Base-by-base conservation (phyloP, 768 basidiomycete species). In the Lactarius pseudohatsudake region DNA sequence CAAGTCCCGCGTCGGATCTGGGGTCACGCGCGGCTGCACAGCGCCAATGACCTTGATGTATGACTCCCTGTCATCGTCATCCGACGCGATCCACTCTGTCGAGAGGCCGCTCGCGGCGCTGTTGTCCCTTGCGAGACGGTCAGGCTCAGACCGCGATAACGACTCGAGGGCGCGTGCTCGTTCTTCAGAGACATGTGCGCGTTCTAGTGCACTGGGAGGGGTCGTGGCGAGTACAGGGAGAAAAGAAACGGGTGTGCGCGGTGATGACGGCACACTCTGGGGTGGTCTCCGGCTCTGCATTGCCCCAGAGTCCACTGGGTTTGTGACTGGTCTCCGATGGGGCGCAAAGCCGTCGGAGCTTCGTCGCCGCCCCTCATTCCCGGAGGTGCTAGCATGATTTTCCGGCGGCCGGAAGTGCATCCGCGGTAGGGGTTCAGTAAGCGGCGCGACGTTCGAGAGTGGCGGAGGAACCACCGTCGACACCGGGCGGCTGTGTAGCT, bases 81-180 rank as follows among this genome's bases (percentile, higher is more conserved):
- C 67, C n/a, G 57, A 38, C 34, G 55, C 20, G 57, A 70, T 68
- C 69, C 69, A 70, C 43, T 62, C 61, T n/a, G 62, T 64, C 32
- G 61, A 57, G 20, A 64, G 22, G 50, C 43, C 66, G 11, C 60
- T 56, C 4, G 16, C 50, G 4, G 50, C 32, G 67, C 56, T 57
- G 54, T 10, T 22, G 54, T 62, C 50, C 30, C 28, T 32, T 7
- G 11, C 41, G 9, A 43, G 30, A 9, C 22, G 26, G 7, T 34
- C 9, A 2, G 6, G 32, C 32, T 18, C 56, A 0, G 61, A 36
- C 20, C 3, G 40, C 10, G 7, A 32, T 28, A 34, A 22, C 15
- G 59, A 20, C 57, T n/a, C 26, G 20, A 8, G 16, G 53, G 55
- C 15, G 11, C 38, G n/a, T 16, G 1, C 15, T 16, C 28, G 56